Evolutionary conservation across 1,139 yeast species (phyloP).

Genomic region (Hansenula lynferdii): DNA sequence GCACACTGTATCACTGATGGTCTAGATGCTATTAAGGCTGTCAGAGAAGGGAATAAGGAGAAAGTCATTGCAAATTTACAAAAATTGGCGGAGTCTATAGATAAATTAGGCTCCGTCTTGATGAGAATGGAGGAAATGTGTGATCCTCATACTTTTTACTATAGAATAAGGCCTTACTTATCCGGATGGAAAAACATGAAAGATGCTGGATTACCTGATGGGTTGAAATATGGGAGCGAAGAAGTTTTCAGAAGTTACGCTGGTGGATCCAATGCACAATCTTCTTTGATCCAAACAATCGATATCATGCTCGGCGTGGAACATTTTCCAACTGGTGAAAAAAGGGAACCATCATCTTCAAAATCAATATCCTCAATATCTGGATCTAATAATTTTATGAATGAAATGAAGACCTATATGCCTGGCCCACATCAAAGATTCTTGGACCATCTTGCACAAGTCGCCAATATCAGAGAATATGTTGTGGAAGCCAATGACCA

Average conservation of each 20-base stretch:
- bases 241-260: slow-evolving; percentile 53
- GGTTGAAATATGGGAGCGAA: slow-evolving; percentile 74
- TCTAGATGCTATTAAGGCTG: slow-evolving; percentile 54
- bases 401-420: slow-evolving; percentile 86
- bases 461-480: slow-evolving; percentile 57
- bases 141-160: slow-evolving; percentile 89
- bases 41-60: slow-evolving; percentile 37
- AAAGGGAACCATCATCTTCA: slow-evolving; percentile 30
- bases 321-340: slow-evolving; percentile 70
- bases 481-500: slow-evolving; percentile 46
- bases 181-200: slow-evolving; percentile 97
- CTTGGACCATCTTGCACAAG: slow-evolving; percentile 50
- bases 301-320: slow-evolving; percentile 73
- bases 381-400: slow-evolving; percentile 57
- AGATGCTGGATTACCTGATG: slow-evolving; percentile 76
- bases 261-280: slow-evolving; percentile 95
- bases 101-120: slow-evolving; percentile 66
- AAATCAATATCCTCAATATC: slow-evolving; percentile 24
- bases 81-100: slow-evolving; percentile 69
- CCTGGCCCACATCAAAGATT: slow-evolving; percentile 81
- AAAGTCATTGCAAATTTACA: slow-evolving; percentile 47
- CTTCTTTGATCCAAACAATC: slow-evolving; percentile 81
- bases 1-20: slow-evolving; percentile 61
- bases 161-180: slow-evolving; percentile 78
- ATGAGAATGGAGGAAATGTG: slow-evolving; percentile 92